Evolutionary conservation across 306 rosid genomes (phyloP), one percentile per base, ranked within the genome.

Genomic region (Cercis canadensis): DNA sequence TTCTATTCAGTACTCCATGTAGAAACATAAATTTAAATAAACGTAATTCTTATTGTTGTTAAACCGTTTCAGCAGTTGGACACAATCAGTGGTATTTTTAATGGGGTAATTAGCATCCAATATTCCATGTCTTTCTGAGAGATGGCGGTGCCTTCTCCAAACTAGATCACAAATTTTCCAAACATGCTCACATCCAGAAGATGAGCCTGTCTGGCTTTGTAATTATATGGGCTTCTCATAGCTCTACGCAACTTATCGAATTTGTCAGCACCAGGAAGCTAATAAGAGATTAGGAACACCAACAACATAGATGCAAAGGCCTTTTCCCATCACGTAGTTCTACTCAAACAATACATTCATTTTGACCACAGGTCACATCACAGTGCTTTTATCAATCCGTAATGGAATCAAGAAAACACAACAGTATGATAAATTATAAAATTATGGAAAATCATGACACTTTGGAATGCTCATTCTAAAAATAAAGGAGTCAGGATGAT

Each of bases 131-230:
- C 74, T 80, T 73, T 51, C n/a, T 53, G 72, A 32, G 79, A 81
- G 12, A 69, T 62, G 60, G 69, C 72, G 69, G 33, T 64, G 52
- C 53, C 77, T 70, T 67, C 59, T 71, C 62, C 68, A 60, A 61
- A 83, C 54, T 56, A 78, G 82, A 69, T 80, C 79, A 33, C 24
- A 78, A 51, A 57, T 58, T 55, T 79, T 80, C 80, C 78, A 78
- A 57, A 55, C 50, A 53, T 82, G 79, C 62, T 88, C 78, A 66
- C 75, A 77, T 54, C 85, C 73, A 47, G 70, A 76, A 69, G 84
- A 73, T 11, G 80, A 80, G 78, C 84, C 77, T 11, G 80, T 80
- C 80, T 75, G 81, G 67, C 86, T 80, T 46, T 75, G 60, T 76
- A 78, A 68, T 24, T 80, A 78, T 17, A 82, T 76, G 36, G 89